Evolutionary conservation across 192 early-diverging fungal genomes (phyloP).

Genomic region (Geranomyces michiganensis): DNA sequence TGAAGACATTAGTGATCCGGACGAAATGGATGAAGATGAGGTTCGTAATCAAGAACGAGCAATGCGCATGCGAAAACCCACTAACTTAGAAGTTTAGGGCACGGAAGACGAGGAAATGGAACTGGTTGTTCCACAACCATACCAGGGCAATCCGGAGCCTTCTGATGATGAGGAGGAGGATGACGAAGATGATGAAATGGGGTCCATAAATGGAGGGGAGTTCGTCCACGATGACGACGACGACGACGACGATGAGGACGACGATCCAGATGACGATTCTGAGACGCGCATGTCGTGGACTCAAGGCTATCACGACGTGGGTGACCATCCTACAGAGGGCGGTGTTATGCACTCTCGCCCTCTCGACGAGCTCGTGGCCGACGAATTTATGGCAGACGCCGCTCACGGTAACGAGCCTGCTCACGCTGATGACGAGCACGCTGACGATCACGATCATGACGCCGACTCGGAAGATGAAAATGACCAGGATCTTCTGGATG

Average conservation of each 20-base stretch:
- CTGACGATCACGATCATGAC: conserved; percentile 31
- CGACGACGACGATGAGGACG: conserved; percentile 63
- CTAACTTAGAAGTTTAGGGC: conserved; percentile 18
- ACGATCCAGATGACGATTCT: conserved; percentile 37
- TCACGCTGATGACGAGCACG: conserved; percentile 52
- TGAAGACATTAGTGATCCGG: conserved; percentile 49
- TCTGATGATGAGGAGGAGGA: conserved; percentile 55
- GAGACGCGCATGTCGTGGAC: conserved; percentile 50
- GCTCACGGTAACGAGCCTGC: conserved; percentile 49
- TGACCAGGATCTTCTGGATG: conserved; percentile 55
- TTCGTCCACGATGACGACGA: conserved; percentile 53
- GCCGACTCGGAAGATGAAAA: conserved; percentile 30
- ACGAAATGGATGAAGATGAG: conserved; percentile 64
- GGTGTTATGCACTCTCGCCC: too few species aligned
- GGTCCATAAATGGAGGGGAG: conserved; percentile 35
- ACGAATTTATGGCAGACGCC: conserved; percentile 60
- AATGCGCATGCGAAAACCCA: neutral
- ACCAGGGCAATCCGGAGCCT: conserved; percentile 45
- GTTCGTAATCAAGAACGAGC: neutral
- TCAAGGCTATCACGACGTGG: conserved; percentile 45
- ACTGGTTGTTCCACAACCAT: conserved; percentile 56
- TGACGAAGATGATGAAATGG: conserved; percentile 47
- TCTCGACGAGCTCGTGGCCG: conserved; percentile 53
- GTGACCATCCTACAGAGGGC: too few species aligned
- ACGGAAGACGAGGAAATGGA: conserved; percentile 66